Evolutionary conservation across 345 rosid genomes (phyloP), one percentile per base, ranked within the genome.

Genomic region (Streptanthus diversifolius): DNA sequence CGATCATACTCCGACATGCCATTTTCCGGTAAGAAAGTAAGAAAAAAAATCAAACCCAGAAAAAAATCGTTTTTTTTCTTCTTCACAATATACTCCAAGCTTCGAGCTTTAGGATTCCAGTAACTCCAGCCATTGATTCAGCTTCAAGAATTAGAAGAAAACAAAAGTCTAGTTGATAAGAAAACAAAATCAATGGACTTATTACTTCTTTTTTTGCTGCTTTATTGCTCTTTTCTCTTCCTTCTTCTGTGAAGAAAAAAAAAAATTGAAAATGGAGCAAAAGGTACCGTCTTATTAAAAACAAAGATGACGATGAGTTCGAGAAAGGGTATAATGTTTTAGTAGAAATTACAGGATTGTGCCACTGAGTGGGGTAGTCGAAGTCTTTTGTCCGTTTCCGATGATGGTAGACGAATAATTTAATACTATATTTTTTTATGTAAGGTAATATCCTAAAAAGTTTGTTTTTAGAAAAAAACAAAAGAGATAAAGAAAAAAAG

Each of bases 1-100:
- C 77, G 29, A 83, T 69, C 93, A 83, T 79, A 57, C 83, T 80
- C 83, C 86, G 30, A 82, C 81, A 88, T 71, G 86, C 92, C 96
- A 86, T 90, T 77, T 79, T 77, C 41, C 25, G n/a, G 13, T 24
- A 11, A 65, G 13, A 43, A 21, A 43, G n/a, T n/a, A n/a, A 24
- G 5, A 33, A 62, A 24, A 30, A 63, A 62, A 53, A 63, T 5
- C 8, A 61, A 52, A 21, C 21, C 48, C 6, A 47, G 36, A 33
- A 27, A 32, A 7, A 69, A 70, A 58, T 11, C 0, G 6, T 13
- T 12, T 12, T 8, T 27, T 17, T 40, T 47, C 35, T 36, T 35
- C 62, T 70, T 66, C 60, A 83, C 73, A 83, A 76, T 48, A 83
- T 83, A 21, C 83, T 74, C 69, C 85, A 82, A 80, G 83, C 86